phyloP scores from a whole-genome alignment of 139 green algal species.

The Coelastrella sp. region DNA sequence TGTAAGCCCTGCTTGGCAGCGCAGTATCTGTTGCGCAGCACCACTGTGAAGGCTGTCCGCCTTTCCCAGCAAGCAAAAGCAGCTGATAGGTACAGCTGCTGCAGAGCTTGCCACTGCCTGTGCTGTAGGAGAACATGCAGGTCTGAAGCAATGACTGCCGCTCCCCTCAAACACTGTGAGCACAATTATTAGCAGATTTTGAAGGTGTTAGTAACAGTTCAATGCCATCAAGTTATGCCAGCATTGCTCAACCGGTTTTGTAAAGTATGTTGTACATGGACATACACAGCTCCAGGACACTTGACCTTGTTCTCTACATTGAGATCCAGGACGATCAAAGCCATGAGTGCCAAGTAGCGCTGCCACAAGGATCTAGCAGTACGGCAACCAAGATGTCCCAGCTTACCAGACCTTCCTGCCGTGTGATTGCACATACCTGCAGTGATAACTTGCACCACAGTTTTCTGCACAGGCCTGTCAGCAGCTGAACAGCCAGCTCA shows the following conservation, averaged over 20 bases:
- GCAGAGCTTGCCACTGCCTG: not conserved
- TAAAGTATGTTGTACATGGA: not conserved
- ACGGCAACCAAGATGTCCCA: not conserved
- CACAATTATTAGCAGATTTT: no score
- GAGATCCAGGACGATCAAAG: no score
- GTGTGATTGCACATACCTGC: not conserved
- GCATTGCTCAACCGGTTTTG: not conserved
- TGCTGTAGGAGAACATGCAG: slow-evolving; percentile 26
- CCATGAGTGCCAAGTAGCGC: not conserved
- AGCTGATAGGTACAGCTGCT: not conserved
- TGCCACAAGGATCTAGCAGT: not conserved
- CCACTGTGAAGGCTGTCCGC: not conserved
- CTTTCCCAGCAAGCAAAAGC: not conserved
- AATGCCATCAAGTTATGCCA: not conserved
- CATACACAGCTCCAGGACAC: not conserved
- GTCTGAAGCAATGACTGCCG: not conserved
- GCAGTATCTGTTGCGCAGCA: not conserved
- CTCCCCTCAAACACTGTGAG: not conserved
- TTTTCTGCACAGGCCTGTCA: slow-evolving; percentile 5
- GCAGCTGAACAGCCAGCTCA: not conserved
- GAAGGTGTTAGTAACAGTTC: not conserved
- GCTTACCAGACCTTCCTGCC: not conserved
- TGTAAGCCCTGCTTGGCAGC: not conserved
- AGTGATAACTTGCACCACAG: slow-evolving; percentile 1
- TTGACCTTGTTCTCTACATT: no score